These are phyloP conservation scores for Clavaria fumosa DNA, from an alignment of 768 basidiomycete species.

Conservation along the genomic window DNA sequence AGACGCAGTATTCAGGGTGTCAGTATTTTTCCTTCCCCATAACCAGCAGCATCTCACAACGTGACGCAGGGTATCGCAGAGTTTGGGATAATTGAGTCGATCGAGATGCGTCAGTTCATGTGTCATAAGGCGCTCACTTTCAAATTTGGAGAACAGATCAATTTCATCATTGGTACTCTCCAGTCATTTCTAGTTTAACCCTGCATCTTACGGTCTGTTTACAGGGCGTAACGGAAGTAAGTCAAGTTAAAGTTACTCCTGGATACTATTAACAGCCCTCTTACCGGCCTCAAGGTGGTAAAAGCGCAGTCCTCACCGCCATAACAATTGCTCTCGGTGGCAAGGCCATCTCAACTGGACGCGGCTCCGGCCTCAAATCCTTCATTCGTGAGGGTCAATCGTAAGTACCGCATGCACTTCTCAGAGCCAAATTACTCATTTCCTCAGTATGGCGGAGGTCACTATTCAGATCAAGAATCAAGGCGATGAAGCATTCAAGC, in stretches of 20 bases:
- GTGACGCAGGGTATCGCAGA: conserved; percentile 58
- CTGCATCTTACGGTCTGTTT: conserved; percentile 1
- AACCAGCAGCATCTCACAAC: conserved; percentile 4
- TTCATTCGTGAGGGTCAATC: conserved; percentile 74
- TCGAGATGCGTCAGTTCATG: conserved; percentile 92
- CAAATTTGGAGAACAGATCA: conserved; percentile 84
- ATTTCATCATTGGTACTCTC: conserved; percentile 80
- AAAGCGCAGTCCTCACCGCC: conserved; percentile 87
- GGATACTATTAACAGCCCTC: neutral
- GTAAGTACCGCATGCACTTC: conserved; percentile 27
- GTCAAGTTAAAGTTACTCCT: conserved; percentile 21
- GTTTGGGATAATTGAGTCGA: conserved; percentile 72
- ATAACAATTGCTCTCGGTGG: conserved; percentile 90
- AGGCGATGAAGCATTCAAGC: conserved; percentile 80
- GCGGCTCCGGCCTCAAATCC: conserved; percentile 69
- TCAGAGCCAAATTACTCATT: conserved; percentile 1
- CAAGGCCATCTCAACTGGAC: conserved; percentile 82
- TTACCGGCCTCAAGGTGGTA: conserved; percentile 50
- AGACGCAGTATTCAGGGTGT: conserved; percentile 33
- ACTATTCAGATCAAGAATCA: conserved; percentile 76
- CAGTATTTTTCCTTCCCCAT: conserved; percentile 12
- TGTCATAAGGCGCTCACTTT: conserved; percentile 79
- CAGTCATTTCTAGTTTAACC: neutral
- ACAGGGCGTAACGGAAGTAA: conserved; percentile 84
- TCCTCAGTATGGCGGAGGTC: conserved; percentile 48